phyloP scores from a whole-genome alignment of 352 stramenopile genomes.

The Pythium insidiosum region DNA sequence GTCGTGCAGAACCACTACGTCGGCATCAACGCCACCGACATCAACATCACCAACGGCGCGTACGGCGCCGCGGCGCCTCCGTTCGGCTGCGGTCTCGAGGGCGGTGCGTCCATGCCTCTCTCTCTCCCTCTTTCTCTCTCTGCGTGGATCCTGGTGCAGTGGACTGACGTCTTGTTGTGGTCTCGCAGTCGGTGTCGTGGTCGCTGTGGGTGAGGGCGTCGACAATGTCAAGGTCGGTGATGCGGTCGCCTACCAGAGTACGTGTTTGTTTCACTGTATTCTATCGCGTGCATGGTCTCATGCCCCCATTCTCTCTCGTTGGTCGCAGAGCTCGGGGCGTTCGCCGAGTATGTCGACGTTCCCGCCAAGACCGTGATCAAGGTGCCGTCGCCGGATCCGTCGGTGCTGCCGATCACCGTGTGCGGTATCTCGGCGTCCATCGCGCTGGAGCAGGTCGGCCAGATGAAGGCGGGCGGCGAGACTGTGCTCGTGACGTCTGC shows the following conservation, averaged over 20 bases:
- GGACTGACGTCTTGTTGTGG: too few species aligned
- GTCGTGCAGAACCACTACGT: background rate
- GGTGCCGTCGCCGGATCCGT: constrained; percentile 12
- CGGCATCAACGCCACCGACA: constrained; percentile 4
- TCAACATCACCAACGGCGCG: constrained; percentile 47
- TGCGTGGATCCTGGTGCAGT: background rate
- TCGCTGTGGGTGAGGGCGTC: constrained; percentile 29
- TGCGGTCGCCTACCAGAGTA: constrained; percentile 29
- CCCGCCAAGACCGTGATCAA: constrained; percentile 22
- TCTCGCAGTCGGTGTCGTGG: constrained; percentile 28
- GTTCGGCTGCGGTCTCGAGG: constrained; percentile 34
- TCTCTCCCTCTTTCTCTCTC: background rate
- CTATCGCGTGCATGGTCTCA: too few species aligned
- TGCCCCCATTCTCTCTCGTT: too few species aligned
- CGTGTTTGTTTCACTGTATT: too few species aligned
- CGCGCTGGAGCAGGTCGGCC: constrained; percentile 38
- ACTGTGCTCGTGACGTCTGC: constrained; percentile 54
- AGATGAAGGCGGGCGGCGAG: constrained; percentile 38
- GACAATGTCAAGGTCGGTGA: constrained; percentile 36
- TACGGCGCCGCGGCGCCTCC: constrained; percentile 23
- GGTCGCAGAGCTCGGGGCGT: constrained; percentile 29
- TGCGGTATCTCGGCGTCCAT: constrained; percentile 31
- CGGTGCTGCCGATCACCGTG: constrained; percentile 28
- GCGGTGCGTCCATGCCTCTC: background rate
- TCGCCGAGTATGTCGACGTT: constrained; percentile 39